Evolutionary conservation across 192 early-diverging fungal species (phyloP), one percentile per base, ranked within the genome.

Genomic region (Entomortierella lignicola): DNA sequence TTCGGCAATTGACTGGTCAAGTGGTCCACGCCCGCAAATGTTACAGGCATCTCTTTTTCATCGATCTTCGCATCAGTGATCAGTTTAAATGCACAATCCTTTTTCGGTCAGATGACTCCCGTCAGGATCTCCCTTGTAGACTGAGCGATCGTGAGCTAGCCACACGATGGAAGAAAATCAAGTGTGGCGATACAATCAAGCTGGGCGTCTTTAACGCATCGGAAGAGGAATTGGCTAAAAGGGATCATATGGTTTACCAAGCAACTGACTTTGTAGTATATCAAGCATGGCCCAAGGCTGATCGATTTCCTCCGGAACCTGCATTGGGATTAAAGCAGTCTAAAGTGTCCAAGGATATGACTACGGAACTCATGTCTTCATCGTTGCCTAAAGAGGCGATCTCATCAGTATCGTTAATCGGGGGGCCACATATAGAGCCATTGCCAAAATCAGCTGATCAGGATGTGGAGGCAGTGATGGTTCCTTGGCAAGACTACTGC

Each of bases 21-120:
- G 62, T 82, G 29, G 81, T 82, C 0, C 81, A 75, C 18, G 56
- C 68, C 0, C 61, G 81, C 31, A 64, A 66, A 47, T 82, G 81
- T 43, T 75, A 75, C 54, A 67, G 56, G 23, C 59, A 55, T 3
- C 63, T 75, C 2, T 73, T 69, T 42, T 82, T 82, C 37, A 65
- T 82, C 21, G 81, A 82, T 29, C 51, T 82, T 1, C 81, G 72
- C n/a, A 72, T 68, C 26, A 21, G 37, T 52, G 18, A n/a, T 2
- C 21, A 56, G 8, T 23, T 25, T 21, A 84, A 83, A 43, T 39
- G 42, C 20, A 83, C 84, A 34, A 54, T 86, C 20, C 64, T 84
- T 18, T 79, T 86, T 63, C 81, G 85, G 18, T 77, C 70, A 21
- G 85, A 86, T 41, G 85, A 86, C 53, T 23, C 52, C 12, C 80